phyloP scores from a whole-genome alignment of 805 yeast species.

The Saccharomycopsis javanensis region DNA sequence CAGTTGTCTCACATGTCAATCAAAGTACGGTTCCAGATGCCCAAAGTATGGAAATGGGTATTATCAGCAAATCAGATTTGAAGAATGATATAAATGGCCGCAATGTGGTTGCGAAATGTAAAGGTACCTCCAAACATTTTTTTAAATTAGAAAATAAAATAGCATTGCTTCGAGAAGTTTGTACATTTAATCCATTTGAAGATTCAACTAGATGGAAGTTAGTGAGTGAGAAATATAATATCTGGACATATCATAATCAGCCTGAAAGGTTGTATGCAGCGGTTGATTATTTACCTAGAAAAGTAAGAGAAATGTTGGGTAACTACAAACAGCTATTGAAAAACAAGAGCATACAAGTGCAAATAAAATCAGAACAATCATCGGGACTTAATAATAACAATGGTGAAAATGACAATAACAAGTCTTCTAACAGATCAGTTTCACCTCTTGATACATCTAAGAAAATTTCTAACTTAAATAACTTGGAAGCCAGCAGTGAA shows the following conservation, averaged over 20 bases:
- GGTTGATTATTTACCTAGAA: conserved; percentile 18
- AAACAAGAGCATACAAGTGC: neutral
- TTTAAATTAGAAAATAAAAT: conserved; percentile 19
- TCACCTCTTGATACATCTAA: neutral
- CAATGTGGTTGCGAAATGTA: conserved; percentile 14
- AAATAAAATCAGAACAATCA: neutral
- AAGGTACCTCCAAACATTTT: conserved; percentile 18
- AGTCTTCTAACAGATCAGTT: neutral
- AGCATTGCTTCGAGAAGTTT: conserved; percentile 19
- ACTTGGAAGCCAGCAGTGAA: conserved; percentile 4
- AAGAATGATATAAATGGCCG: neutral
- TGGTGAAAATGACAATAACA: neutral
- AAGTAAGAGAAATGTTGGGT: conserved; percentile 18
- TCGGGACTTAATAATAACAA: neutral
- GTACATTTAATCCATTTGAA: conserved; percentile 17
- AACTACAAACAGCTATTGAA: conserved; percentile 13
- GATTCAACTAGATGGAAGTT: conserved; percentile 15
- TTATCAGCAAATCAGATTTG: neutral
- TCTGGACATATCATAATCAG: conserved; percentile 18
- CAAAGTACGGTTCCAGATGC: neutral
- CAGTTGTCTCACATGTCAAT: neutral
- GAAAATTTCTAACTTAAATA: neutral
- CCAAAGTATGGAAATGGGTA: neutral
- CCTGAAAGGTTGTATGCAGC: conserved; percentile 20
- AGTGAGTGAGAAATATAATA: conserved; percentile 18